Evolutionary conservation across 1,284 basidiomycete species (phyloP).

Genomic region (Malassezia sympodialis): DNA sequence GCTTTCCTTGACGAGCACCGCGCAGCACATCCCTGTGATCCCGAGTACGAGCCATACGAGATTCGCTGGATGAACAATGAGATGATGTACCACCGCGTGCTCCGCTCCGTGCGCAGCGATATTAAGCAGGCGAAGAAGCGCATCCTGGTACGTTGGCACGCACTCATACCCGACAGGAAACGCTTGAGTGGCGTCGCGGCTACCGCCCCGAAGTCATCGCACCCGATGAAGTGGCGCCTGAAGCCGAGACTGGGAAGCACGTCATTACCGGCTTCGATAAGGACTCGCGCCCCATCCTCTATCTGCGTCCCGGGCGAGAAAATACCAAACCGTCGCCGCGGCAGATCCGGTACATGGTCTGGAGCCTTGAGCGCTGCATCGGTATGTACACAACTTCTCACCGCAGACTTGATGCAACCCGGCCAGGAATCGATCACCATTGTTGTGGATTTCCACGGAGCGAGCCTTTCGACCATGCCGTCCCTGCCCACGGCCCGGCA

Average conservation of each 20-base stretch:
- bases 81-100: constrained; percentile 29
- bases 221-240: constrained; percentile 29
- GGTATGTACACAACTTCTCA: constrained; percentile 4
- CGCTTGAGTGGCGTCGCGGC: constrained; percentile 39
- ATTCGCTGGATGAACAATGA: constrained; percentile 27
- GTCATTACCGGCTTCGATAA: constrained; percentile 41
- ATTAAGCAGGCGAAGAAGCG: constrained; percentile 36
- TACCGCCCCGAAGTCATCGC: constrained; percentile 43
- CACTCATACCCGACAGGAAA: constrained; percentile 15
- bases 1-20: not conserved
- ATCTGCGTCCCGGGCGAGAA: constrained; percentile 40
- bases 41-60: constrained; percentile 29
- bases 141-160: constrained; percentile 18
- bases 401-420: constrained; percentile 29
- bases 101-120: constrained; percentile 38
- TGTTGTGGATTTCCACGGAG: constrained; percentile 35
- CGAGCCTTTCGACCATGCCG: constrained; percentile 30
- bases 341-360: constrained; percentile 43
- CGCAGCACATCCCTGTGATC: constrained; percentile 3
- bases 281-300: constrained; percentile 35
- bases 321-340: constrained; percentile 35
- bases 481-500: constrained; percentile 24
- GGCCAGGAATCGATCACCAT: constrained; percentile 35
- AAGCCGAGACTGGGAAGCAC: constrained; percentile 42
- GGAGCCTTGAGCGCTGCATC: constrained; percentile 38